Base-by-base conservation (phyloP, 169 alveolate species). In the Plasmodium chabaudi region DNA sequence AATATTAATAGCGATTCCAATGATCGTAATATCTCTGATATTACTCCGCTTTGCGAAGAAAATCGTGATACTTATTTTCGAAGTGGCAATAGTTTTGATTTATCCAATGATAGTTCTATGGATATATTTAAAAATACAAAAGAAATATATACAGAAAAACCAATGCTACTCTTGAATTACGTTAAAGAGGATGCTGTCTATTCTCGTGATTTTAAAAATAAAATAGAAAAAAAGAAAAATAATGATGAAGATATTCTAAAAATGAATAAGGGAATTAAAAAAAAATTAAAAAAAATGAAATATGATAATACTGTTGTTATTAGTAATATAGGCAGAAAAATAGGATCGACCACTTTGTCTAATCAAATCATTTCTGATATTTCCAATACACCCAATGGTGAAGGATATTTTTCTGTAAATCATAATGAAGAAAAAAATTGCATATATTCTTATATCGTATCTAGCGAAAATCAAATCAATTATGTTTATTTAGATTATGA, bases 281-380 rank as follows among this genome's bases (percentile, higher is more conserved):
- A 60, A 27, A 75, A 61, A 0, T 75, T 75, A 17, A 75, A 63
- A 49, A 63, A 56, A 44, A 25, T 75, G 68, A 63, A 75, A 42
- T 55, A 63, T 39, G 56, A 75, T 21, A 60, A 56, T 21, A 75
- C 88, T 25, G 88, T 75, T 3, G 88, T 75, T 25, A 75, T 75
- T 17, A 75, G 88, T 42, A 75, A 75, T 56, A 56, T 75, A 19
- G 88, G 88, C 5, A 51, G 59, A 42, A 75, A 75, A 51, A 39
- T 63, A 4, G 88, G 88, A 5, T 61, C 88, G 1, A 46, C 88
- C 27, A 75, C 88, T 68, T 75, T 75, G 13, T 75, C 88, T 19
- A 75, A 63, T 46, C 42, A 61, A 19, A 75, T 75, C 7, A 34
- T 34, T 34, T 34, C 42, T 34, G 42, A 34, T 34, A 34, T 7